Conservation (phyloP, 108 stramenopile species). For the Nitzschia inconspicua region DNA sequence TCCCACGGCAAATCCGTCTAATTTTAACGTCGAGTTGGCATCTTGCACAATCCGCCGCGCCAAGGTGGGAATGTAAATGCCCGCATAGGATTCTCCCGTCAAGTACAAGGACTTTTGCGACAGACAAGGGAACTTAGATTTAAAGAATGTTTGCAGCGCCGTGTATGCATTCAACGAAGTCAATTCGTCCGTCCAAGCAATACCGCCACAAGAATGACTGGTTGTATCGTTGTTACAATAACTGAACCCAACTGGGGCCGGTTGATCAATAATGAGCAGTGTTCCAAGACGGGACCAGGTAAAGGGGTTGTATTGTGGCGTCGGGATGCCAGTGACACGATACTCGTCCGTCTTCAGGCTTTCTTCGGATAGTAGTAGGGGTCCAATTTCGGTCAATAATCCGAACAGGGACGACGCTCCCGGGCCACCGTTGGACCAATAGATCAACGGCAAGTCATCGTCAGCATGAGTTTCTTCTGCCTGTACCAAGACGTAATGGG, state of each 20-base stretch:
- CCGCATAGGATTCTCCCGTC: conserved; percentile 66
- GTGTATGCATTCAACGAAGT: conserved; percentile 46
- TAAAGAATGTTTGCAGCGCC: conserved; percentile 57
- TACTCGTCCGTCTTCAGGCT: conserved; percentile 41
- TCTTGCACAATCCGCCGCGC: conserved; percentile 40
- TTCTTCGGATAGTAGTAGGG: conserved; percentile 48
- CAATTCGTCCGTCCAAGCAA: conserved; percentile 66
- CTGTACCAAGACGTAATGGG: conserved; percentile 53
- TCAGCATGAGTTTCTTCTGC: conserved; percentile 43
- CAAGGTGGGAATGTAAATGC: conserved; percentile 63
- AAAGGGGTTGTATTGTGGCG: conserved; percentile 55
- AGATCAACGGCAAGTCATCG: conserved; percentile 50
- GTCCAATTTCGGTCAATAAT: conserved; percentile 64
- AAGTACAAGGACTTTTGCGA: conserved; percentile 45
- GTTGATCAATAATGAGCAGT: conserved; percentile 72
- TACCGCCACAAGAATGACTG: conserved; percentile 39
- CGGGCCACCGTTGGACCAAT: conserved; percentile 85
- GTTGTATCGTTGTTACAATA: conserved; percentile 54
- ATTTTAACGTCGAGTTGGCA: not conserved
- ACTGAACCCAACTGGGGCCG: conserved; percentile 76
- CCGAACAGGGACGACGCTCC: conserved; percentile 73
- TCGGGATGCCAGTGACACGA: conserved; percentile 53
- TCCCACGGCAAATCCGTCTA: conserved; percentile 73
- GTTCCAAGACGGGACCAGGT: conserved; percentile 56
- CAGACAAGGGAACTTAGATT: conserved; percentile 59